These are phyloP conservation scores for Dillenia suffruticosa DNA, from an alignment of 164 flowering plant species.

Conservation along the genomic window DNA sequence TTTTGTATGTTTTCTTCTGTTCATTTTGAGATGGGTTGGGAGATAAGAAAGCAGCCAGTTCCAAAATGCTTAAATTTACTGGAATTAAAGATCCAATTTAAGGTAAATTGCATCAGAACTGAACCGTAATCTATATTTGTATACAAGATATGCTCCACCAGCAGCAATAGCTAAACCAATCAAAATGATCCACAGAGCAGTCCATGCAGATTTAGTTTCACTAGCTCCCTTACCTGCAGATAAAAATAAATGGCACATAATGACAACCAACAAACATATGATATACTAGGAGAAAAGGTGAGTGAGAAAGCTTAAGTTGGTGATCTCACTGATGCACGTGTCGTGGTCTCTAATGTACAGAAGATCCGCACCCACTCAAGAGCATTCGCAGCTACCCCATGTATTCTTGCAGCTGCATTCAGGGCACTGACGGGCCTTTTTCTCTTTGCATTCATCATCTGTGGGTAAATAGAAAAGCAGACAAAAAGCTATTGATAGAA, in stretches of 20 bases:
- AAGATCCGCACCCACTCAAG: conserved; percentile 72
- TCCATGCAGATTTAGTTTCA: conserved; percentile 59
- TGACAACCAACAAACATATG: conserved; percentile 5
- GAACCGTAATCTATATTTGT: conserved; percentile 90
- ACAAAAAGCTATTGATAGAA: too few species aligned
- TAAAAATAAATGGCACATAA: conserved; percentile 6
- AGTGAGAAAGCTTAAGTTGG: not conserved
- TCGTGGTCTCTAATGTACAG: conserved; percentile 86
- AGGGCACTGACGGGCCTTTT: conserved; percentile 80
- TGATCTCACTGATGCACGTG: conserved; percentile 78
- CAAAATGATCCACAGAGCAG: conserved; percentile 78
- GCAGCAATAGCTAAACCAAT: conserved; percentile 65
- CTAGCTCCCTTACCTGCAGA: conserved; percentile 60
- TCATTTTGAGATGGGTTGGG: too few species aligned
- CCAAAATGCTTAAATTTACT: too few species aligned
- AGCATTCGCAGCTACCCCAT: conserved; percentile 86
- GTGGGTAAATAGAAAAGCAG: conserved; percentile 9
- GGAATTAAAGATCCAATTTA: too few species aligned
- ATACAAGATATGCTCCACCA: conserved; percentile 78
- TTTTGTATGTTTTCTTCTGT: too few species aligned
- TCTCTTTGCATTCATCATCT: conserved; percentile 95
- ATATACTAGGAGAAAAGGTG: not conserved
- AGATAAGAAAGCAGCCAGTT: too few species aligned
- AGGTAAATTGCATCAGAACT: conserved; percentile 17
- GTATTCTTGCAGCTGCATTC: conserved; percentile 82